Base-by-base conservation (phyloP, 2,329 filamentous ascomycete species). In the Curvularia lunata region DNA sequence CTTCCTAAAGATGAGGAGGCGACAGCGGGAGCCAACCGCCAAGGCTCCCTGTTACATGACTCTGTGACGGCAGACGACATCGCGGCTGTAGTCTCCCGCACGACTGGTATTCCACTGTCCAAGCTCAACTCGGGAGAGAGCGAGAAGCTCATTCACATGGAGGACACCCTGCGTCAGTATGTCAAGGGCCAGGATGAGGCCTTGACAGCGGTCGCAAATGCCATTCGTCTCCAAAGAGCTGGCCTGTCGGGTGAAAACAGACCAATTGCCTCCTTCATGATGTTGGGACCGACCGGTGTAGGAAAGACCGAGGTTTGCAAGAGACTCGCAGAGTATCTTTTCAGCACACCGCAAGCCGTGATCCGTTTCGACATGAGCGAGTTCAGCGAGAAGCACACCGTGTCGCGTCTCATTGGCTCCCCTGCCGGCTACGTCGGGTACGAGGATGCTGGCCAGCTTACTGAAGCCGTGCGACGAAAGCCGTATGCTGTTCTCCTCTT, bases 251-350 rank as follows among this genome's bases (percentile, higher is more conserved):
- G 92, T 32, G 92, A 97, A 70, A 96, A 97, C 75, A 85, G 92
- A 0, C 95, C 95, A 0, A 83, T 97, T 5, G 95, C 94, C 0
- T 96, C 91, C 0, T 97, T 98, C 81, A 97, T 98, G 89, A 97
- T 98, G 85, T 85, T 98, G 3, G 95, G 95, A 0, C 95, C 95
- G 5, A 98, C 95, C 0, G 95, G 95, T 72, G 94, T 97, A 18
- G 95, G 95, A 56, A 99, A 98, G 81, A 99, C 95, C 3, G 93
- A 98, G 74, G 86, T 98, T 1, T 97, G 93, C 83, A 98, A 98
- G 83, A 94, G 96, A 75, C 88, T 99, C 68, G 95, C 95, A 1
- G 86, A 85, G 56, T 98, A 97, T 80, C 82, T 99, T 37, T 99
- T 98, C 79, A 95, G 91, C 0, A 97, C 92, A 1, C 91, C 97